These are phyloP conservation scores for Sambucus nigra DNA, from an alignment of 129 eudicot species.

Conservation along the genomic window DNA sequence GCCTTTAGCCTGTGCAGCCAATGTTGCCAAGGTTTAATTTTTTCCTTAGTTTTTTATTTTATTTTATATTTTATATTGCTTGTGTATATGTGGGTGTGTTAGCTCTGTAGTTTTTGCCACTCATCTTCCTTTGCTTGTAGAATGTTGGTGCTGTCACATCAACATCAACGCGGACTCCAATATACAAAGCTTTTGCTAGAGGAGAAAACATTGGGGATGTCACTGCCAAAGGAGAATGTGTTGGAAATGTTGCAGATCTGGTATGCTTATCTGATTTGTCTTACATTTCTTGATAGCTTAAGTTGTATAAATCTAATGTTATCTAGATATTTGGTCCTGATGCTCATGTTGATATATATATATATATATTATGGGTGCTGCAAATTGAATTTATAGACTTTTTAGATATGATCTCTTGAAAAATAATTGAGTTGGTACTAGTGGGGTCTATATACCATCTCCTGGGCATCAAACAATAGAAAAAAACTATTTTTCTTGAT, in stretches of 20 bases:
- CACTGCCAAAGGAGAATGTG: conserved; percentile 99
- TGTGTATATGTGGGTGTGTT: conserved; percentile 10
- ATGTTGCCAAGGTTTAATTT: conserved; percentile 74
- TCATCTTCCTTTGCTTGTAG: conserved; percentile 29
- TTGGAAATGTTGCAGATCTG: conserved; percentile 92
- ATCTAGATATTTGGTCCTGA: no score
- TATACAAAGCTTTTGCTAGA: conserved; percentile 95
- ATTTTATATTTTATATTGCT: neutral
- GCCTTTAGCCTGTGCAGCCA: conserved; percentile 99
- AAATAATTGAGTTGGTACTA: no score
- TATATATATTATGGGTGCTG: no score
- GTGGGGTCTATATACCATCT: no score
- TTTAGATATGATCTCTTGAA: no score
- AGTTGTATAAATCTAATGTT: no score
- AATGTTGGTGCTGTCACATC: conserved; percentile 97
- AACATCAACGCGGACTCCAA: conserved; percentile 96
- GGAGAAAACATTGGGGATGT: conserved; percentile 99
- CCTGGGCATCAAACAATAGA: no score
- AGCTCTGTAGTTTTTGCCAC: conserved; percentile 6
- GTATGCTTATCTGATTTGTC: conserved; percentile 29
- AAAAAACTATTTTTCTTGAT: no score
- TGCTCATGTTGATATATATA: no score
- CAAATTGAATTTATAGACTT: no score
- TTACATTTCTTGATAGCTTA: neutral
- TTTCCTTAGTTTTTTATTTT: neutral